A percentile compares a stretch with the other conserved stretches of the same genome.
Conservation (phyloP, 129 eudicot species). For the Artemisia annua region DNA sequence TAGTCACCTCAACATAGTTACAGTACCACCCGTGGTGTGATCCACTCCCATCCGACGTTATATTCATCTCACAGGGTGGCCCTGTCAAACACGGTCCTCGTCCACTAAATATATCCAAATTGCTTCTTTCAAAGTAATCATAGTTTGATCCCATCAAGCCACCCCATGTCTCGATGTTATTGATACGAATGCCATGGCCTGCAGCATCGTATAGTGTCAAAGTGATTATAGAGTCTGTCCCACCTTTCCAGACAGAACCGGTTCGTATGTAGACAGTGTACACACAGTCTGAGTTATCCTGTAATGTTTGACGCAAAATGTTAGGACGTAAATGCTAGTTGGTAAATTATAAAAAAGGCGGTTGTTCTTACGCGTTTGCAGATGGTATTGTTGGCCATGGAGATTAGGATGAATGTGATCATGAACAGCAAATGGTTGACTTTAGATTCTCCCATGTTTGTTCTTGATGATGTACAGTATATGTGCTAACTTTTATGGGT, state of each 20-base stretch:
- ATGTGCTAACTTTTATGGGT: constrained; percentile 12
- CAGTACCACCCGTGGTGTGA: constrained; percentile 74
- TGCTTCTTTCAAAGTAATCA: constrained; percentile 81
- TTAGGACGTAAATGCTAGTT: too few species aligned
- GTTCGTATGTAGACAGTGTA: constrained; percentile 73
- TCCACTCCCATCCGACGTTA: constrained; percentile 83
- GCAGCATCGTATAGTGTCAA: constrained; percentile 52
- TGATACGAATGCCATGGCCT: constrained; percentile 59
- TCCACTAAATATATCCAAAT: constrained; percentile 79
- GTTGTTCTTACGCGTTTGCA: constrained; percentile 30
- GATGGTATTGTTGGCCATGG: constrained; percentile 12
- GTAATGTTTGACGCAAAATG: constrained; percentile 16
- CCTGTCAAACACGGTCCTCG: constrained; percentile 77
- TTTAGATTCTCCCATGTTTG: constrained; percentile 27
- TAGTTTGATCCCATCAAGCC: constrained; percentile 72
- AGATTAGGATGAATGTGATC: constrained; percentile 24
- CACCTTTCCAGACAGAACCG: constrained; percentile 62
- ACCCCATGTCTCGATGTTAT: constrained; percentile 72
- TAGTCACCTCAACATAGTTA: constrained; percentile 84
- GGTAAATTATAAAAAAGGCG: background rate
- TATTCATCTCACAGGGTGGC: constrained; percentile 61
- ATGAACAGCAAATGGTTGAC: constrained; percentile 28
- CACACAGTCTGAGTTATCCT: constrained; percentile 67
- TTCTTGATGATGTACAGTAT: constrained; percentile 18
- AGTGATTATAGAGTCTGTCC: constrained; percentile 69